Conservation (phyloP, 2,329 filamentous ascomycete genomes). For the Fusarium albidum region DNA sequence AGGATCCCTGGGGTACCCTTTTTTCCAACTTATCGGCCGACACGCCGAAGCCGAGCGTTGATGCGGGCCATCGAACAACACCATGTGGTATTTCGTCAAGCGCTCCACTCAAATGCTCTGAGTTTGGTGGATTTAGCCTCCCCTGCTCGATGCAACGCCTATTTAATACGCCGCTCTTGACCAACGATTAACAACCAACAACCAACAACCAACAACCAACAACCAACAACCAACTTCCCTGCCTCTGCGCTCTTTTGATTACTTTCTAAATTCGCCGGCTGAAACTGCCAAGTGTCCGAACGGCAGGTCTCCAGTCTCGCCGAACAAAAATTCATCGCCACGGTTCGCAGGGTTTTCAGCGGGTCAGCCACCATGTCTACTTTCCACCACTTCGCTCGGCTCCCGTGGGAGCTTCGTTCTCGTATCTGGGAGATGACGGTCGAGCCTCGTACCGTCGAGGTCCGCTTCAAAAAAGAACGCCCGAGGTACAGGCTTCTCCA, state of each 20-base stretch:
- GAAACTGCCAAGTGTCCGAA: neutral
- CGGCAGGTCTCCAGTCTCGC: neutral
- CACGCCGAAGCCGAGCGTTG: too few relatives aligned
- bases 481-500: neutral
- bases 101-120: too few relatives aligned
- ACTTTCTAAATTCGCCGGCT: neutral
- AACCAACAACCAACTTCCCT: neutral
- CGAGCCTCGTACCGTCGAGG: slow-evolving; percentile 11
- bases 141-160: too few relatives aligned
- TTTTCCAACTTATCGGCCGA: too few relatives aligned
- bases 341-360: too few relatives aligned
- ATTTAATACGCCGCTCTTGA: too few relatives aligned
- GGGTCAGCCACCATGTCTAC: slow-evolving; percentile 2
- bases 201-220: too few relatives aligned
- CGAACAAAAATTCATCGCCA: neutral
- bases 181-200: too few relatives aligned
- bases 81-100: too few relatives aligned
- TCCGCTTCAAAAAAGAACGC: neutral
- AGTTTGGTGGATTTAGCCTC: too few relatives aligned
- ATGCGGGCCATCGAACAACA: too few relatives aligned
- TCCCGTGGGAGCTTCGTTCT: slow-evolving; percentile 17
- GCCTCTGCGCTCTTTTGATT: neutral
- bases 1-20: too few relatives aligned
- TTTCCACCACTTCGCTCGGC: slow-evolving; percentile 17
- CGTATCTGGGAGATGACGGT: slow-evolving; percentile 19